Percentiles rank a stretch among this genome's conserved stretches.
Evolutionary conservation across 371 early-diverging fungal species (phyloP).

Genomic region (Apophysomyces ossiformis): DNA sequence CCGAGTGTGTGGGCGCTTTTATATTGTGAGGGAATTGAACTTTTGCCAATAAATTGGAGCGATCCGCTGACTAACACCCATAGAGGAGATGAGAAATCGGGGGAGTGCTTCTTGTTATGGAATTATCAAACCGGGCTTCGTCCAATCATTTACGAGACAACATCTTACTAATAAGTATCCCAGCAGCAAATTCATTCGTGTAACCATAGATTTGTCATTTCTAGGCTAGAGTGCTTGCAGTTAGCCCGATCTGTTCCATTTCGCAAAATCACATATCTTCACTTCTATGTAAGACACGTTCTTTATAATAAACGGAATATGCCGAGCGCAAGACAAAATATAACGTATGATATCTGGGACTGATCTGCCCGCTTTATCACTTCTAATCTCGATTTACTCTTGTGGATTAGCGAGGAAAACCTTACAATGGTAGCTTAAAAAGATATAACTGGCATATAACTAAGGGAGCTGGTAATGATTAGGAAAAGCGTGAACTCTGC

Average conservation of each 20-base stretch:
- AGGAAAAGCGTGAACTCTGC: too few species aligned
- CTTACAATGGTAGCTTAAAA: too few species aligned
- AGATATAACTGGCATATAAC: too few species aligned
- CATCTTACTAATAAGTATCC: not conserved
- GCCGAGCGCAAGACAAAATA: too few species aligned
- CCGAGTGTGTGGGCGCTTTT: not conserved
- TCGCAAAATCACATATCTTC: too few species aligned
- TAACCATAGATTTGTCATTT: slow-evolving; percentile 1
- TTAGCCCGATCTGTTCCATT: not conserved
- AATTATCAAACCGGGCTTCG: not conserved
- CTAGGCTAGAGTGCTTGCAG: not conserved
- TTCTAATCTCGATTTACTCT: too few species aligned
- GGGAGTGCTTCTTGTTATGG: not conserved
- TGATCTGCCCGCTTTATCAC: too few species aligned
- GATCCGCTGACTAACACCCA: not conserved
- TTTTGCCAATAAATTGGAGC: not conserved
- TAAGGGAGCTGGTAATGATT: too few species aligned
- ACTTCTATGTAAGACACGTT: too few species aligned
- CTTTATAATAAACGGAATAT: too few species aligned
- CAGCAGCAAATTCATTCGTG: not conserved
- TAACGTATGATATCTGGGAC: too few species aligned
- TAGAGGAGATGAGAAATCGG: not conserved
- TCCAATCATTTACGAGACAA: not conserved
- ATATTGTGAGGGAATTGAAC: not conserved
- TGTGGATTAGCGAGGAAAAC: too few species aligned